Conservation (phyloP, 75 land plant genomes). For the Selaginella tamariscina region DNA sequence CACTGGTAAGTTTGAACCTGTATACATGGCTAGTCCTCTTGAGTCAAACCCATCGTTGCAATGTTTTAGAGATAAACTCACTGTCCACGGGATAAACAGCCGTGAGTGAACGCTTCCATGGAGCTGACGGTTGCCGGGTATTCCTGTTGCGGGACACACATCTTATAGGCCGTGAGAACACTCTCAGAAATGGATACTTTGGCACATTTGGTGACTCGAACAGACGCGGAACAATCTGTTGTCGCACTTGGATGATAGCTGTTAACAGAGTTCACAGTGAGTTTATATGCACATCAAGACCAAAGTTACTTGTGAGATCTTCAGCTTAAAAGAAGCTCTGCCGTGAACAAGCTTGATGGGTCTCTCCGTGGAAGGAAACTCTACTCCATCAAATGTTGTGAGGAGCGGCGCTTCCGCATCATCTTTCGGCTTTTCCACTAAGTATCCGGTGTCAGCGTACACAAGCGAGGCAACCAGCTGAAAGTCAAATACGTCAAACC, state of each 20-base stretch:
- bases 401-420: conserved; percentile 73
- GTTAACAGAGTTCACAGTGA: conserved; percentile 16
- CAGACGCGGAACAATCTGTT: conserved; percentile 62
- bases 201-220: conserved; percentile 37
- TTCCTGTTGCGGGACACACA: conserved; percentile 66
- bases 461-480: conserved; percentile 72
- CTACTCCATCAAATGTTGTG: conserved; percentile 68
- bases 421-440: conserved; percentile 66
- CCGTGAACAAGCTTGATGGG: conserved; percentile 62
- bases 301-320: conserved; percentile 69
- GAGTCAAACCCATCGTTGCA: too few relatives aligned
- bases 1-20: too few relatives aligned
- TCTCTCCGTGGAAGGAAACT: conserved; percentile 49
- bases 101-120: conserved; percentile 28
- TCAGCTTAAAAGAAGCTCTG: conserved; percentile 84
- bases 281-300: too few relatives aligned
- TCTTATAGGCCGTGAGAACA: conserved; percentile 56
- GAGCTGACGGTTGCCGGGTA: conserved; percentile 25
- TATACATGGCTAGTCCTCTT: too few relatives aligned
- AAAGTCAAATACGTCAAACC: neutral
- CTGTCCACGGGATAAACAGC: conserved; percentile 26
- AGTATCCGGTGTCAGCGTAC: conserved; percentile 52
- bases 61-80: conserved; percentile 24
- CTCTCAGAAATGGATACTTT: conserved; percentile 64
- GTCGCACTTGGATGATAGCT: conserved; percentile 89